Evolutionary conservation across 805 yeast genomes (phyloP).

Genomic region (Sungouiozyma intestinalis): DNA sequence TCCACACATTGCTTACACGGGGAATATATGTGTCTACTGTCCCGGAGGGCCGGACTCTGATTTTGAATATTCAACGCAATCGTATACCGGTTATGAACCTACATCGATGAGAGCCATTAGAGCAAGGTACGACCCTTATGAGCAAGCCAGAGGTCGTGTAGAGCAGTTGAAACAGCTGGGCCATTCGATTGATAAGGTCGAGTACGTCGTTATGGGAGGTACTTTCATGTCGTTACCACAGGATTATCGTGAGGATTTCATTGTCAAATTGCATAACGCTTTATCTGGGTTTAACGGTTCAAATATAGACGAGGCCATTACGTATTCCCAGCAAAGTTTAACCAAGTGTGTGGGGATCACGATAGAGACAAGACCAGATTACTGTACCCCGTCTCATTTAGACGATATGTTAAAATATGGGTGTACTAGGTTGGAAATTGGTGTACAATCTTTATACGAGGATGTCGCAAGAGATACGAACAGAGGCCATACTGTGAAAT

Average conservation of each 20-base stretch:
- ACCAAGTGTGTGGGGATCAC: slow-evolving; percentile 98
- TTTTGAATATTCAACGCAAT: slow-evolving; percentile 95
- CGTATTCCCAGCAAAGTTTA: slow-evolving; percentile 82
- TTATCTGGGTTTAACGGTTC: slow-evolving; percentile 84
- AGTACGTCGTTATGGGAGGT: slow-evolving; percentile 97
- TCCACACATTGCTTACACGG: slow-evolving; percentile 98
- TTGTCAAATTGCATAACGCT: slow-evolving; percentile 87
- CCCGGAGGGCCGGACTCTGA: slow-evolving; percentile 99
- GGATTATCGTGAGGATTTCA: slow-evolving; percentile 82
- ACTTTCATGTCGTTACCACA: slow-evolving; percentile 92
- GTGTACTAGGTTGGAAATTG: slow-evolving; percentile 92
- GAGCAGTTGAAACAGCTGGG: slow-evolving; percentile 94
- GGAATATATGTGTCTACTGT: slow-evolving; percentile 95
- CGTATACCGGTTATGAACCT: slow-evolving; percentile 97
- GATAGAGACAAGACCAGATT: slow-evolving; percentile 96
- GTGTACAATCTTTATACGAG: slow-evolving; percentile 94
- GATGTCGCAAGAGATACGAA: slow-evolving; percentile 98
- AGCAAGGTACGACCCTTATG: slow-evolving; percentile 96
- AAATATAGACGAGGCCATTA: slow-evolving; percentile 82
- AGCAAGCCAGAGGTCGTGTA: slow-evolving; percentile 94
- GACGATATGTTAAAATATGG: slow-evolving; percentile 95
- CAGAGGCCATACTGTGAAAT: slow-evolving; percentile 93
- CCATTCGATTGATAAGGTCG: slow-evolving; percentile 94
- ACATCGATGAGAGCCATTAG: slow-evolving; percentile 99
- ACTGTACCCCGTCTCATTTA: slow-evolving; percentile 90